These are phyloP conservation scores for Aspergillus mulundensis DNA, from an alignment of 495 filamentous ascomycete species.

Conservation along the genomic window DNA sequence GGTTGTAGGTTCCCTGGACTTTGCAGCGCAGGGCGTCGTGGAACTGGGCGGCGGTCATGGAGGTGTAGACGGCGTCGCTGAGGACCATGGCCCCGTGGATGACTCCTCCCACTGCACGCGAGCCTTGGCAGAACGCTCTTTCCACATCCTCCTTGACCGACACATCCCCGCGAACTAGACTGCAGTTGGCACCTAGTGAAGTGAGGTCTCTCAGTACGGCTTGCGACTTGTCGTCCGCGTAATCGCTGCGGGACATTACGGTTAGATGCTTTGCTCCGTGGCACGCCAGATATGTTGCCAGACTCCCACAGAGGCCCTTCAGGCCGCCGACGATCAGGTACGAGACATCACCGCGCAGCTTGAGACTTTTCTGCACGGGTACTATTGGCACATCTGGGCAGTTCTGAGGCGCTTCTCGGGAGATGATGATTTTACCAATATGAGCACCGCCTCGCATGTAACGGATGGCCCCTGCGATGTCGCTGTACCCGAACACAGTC, in stretches of 20 bases:
- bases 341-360: neutral
- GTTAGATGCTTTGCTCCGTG: neutral
- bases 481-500: conserved; percentile 18
- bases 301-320: conserved; percentile 6
- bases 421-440: conserved; percentile 46
- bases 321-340: conserved; percentile 10
- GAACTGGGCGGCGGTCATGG: conserved; percentile 13
- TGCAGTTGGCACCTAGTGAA: neutral
- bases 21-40: conserved; percentile 5
- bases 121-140: conserved; percentile 4
- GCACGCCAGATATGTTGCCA: neutral
- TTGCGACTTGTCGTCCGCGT: neutral
- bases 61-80: neutral
- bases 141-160: conserved; percentile 6
- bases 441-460: conserved; percentile 36
- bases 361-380: neutral
- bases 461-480: conserved; percentile 22
- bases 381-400: neutral
- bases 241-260: conserved; percentile 9
- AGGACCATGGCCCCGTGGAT: conserved; percentile 15
- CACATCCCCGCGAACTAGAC: neutral
- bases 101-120: conserved; percentile 1
- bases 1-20: conserved; percentile 12
- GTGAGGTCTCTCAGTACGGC: neutral
- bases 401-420: neutral